phyloP scores from a whole-genome alignment of 140 eudicot genomes.

The Flaveria floridana region DNA sequence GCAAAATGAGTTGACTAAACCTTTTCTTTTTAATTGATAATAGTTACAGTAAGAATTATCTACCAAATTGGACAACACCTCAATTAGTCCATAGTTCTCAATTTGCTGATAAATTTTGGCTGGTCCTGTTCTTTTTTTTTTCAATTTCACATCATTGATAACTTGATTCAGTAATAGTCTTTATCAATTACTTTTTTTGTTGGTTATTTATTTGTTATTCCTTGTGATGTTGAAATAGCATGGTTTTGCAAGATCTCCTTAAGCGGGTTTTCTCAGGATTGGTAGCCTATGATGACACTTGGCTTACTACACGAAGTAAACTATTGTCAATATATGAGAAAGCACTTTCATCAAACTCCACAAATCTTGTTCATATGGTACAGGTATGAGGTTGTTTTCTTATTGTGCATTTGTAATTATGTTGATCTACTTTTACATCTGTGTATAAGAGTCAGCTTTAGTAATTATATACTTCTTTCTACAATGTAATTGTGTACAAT shows the following conservation, averaged over 20 bases:
- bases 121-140: conserved; percentile 16
- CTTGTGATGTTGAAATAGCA: conserved; percentile 60
- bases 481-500: conserved; percentile 8
- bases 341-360: conserved; percentile 72
- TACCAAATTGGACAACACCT: conserved; percentile 21
- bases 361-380: conserved; percentile 66
- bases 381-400: conserved; percentile 56
- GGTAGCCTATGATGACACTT: conserved; percentile 57
- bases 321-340: conserved; percentile 59
- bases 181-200: conserved; percentile 20
- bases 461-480: conserved; percentile 7
- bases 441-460: conserved; percentile 4
- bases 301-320: conserved; percentile 60
- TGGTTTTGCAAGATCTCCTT: conserved; percentile 83
- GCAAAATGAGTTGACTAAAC: conserved; percentile 19
- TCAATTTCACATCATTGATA: conserved; percentile 19
- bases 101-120: conserved; percentile 7
- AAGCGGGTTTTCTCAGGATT: conserved; percentile 56
- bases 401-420: conserved; percentile 4
- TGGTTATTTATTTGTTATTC: conserved; percentile 36
- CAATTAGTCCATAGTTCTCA: neutral
- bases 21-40: conserved; percentile 4
- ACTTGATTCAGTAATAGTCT: conserved; percentile 7
- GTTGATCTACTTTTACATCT: conserved; percentile 11
- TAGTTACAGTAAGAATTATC: conserved; percentile 6